Evolutionary conservation across 345 rosid genomes (phyloP).

Genomic region (sweet orange (Citrus sinensis)): DVS_A1.0 CM039161.1:23363001-23363500

Average conservation of each 20-base stretch:
- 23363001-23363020: not conserved
- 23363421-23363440: not conserved
- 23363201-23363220: constrained; percentile 31
- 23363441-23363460: not conserved
- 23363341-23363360: constrained; percentile 7
- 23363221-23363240: constrained; percentile 26
- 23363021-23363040: constrained; percentile 83
- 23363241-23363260: not conserved
- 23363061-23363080: constrained; percentile 49
- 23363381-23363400: not conserved
- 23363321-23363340: not conserved
- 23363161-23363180: constrained; percentile 69
- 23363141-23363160: constrained; percentile 82
- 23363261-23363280: not conserved
- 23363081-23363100: constrained; percentile 81
- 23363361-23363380: constrained; percentile 12
- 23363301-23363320: not conserved
- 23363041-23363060: constrained; percentile 47
- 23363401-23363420: not conserved
- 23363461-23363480: too few relatives aligned
- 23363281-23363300: constrained; percentile 14
- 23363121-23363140: constrained; percentile 91
- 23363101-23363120: constrained; percentile 86
- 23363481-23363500: not conserved
- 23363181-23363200: constrained; percentile 21